Percentiles rank a stretch among this genome's conserved stretches.
Evolutionary conservation across 768 basidiomycete species (phyloP).

Genomic region (Dendrothele bispora): DNA sequence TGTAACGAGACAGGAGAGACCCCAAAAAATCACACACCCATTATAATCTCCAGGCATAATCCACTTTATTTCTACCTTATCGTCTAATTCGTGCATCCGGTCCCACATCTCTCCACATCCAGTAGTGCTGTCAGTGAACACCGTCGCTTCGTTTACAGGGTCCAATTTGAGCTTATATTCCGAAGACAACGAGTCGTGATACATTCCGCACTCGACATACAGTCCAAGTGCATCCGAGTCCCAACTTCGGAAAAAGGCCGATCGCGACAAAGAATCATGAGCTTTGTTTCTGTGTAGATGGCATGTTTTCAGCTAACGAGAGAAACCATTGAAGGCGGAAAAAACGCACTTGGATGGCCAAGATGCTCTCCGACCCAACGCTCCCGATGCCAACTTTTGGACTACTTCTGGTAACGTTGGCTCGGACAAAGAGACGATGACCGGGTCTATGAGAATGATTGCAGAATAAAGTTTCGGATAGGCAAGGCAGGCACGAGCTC

Average conservation of each 20-base stretch:
- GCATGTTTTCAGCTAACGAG: no score
- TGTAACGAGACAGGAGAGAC: no score
- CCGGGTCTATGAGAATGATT: constrained; percentile 78
- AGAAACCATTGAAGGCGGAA: no score
- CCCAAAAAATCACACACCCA: constrained; percentile 32
- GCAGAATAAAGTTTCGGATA: constrained; percentile 68
- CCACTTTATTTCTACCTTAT: constrained; percentile 52
- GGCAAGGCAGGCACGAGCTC: constrained; percentile 63
- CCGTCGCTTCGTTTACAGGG: constrained; percentile 60
- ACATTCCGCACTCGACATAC: constrained; percentile 63
- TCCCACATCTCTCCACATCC: constrained; percentile 40
- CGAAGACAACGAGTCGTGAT: constrained; percentile 29
- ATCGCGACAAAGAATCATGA: constrained; percentile 40
- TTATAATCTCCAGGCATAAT: constrained; percentile 48
- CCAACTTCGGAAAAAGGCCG: constrained; percentile 73
- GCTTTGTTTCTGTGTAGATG: constrained; percentile 73
- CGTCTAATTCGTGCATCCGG: constrained; percentile 41
- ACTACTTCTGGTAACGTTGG: constrained; percentile 18
- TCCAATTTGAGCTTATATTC: constrained; percentile 63
- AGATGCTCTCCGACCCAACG: constrained; percentile 55
- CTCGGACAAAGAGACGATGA: constrained; percentile 48
- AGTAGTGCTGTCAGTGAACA: constrained; percentile 51
- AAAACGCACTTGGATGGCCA: no score
- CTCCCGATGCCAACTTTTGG: constrained; percentile 40
- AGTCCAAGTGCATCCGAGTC: constrained; percentile 56